These are phyloP conservation scores for Kuraishia ogatae DNA, from an alignment of 805 yeast genomes.

Conservation along the genomic window DNA sequence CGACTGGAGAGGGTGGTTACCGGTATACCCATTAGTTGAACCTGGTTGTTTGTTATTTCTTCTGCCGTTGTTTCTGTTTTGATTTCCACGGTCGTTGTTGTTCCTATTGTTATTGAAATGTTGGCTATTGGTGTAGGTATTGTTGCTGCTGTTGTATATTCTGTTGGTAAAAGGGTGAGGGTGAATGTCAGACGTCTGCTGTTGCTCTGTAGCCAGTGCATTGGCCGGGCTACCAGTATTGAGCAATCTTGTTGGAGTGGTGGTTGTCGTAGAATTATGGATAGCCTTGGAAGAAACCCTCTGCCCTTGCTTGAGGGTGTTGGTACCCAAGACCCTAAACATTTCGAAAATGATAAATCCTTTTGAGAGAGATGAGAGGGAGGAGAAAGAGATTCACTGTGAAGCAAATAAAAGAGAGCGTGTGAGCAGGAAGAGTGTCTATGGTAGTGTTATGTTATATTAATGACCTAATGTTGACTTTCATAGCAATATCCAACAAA, in stretches of 20 bases:
- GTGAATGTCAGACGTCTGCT: not conserved
- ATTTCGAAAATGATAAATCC: too few relatives aligned
- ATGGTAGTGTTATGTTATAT: too few relatives aligned
- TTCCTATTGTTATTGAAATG: constrained; percentile 2
- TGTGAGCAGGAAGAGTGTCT: too few relatives aligned
- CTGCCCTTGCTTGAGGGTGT: constrained; percentile 22
- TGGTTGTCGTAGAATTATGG: constrained; percentile 15
- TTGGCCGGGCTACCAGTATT: constrained; percentile 12
- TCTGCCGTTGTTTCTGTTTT: constrained; percentile 8
- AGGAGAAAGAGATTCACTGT: too few relatives aligned
- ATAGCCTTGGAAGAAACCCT: constrained; percentile 22
- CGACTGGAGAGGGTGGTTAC: constrained; percentile 1
- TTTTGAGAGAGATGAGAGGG: too few relatives aligned
- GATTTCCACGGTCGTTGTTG: constrained; percentile 9
- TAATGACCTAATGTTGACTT: too few relatives aligned
- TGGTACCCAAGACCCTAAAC: constrained; percentile 22
- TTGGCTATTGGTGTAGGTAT: constrained; percentile 11
- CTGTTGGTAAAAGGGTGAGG: not conserved
- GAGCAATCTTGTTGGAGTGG: constrained; percentile 14
- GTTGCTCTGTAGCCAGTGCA: not conserved
- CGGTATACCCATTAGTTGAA: too few relatives aligned
- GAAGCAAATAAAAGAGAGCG: too few relatives aligned
- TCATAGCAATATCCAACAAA: too few relatives aligned
- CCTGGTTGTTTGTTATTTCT: constrained; percentile 3
- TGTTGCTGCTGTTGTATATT: constrained; percentile 7